Conservation (phyloP, 192 early-diverging fungal genomes). For the Funneliformis geosporum region DNA sequence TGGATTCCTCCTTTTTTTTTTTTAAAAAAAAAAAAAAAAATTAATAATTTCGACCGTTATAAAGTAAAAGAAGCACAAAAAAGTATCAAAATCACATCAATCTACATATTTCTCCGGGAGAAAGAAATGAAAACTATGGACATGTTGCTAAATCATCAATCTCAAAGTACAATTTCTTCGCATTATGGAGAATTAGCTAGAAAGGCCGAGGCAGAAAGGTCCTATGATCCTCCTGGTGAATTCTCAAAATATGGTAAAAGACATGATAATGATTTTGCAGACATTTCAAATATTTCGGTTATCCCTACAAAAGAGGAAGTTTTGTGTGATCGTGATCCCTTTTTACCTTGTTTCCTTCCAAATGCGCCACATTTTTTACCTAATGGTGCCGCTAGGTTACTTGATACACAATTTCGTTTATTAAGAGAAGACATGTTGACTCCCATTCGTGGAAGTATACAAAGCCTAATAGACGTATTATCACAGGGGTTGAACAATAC, state of each 20-base stretch:
- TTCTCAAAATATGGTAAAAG: conserved; percentile 41
- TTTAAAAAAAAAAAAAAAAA: too few species aligned
- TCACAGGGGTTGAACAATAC: not conserved
- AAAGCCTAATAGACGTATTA: conserved; percentile 40
- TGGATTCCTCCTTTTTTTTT: too few species aligned
- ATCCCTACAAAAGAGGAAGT: conserved; percentile 60
- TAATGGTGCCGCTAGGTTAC: conserved; percentile 45
- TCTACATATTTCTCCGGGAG: too few species aligned
- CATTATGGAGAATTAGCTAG: too few species aligned
- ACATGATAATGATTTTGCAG: conserved; percentile 57
- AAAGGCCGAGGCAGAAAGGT: too few species aligned
- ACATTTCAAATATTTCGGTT: conserved; percentile 49
- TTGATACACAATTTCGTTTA: conserved; percentile 64
- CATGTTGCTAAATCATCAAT: too few species aligned
- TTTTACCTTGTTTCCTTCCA: conserved; percentile 46
- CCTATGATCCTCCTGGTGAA: conserved; percentile 25
- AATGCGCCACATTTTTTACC: conserved; percentile 50
- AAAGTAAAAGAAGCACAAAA: too few species aligned
- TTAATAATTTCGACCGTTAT: too few species aligned
- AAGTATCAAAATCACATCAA: too few species aligned
- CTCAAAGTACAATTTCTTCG: too few species aligned
- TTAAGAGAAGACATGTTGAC: too few species aligned
- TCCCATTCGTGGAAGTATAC: conserved; percentile 46
- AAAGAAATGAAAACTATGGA: too few species aligned
- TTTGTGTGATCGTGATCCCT: conserved; percentile 36